Conservation (phyloP, 352 stramenopile genomes). For the Saprolegnia parasitica region DNA sequence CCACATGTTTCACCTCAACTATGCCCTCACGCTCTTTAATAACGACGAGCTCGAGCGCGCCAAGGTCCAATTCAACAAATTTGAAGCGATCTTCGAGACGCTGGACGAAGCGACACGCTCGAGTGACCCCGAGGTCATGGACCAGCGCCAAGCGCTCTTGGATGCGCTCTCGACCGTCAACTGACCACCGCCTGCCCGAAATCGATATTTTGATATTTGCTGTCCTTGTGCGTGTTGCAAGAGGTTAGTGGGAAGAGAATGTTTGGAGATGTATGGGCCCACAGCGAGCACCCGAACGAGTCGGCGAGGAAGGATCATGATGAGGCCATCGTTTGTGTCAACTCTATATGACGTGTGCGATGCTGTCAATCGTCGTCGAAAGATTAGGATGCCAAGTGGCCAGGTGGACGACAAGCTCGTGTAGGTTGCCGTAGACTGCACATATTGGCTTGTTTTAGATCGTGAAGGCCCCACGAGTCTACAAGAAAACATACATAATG, state of each 20-base stretch:
- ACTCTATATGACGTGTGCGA: too few relatives aligned
- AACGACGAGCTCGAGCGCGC: conserved; percentile 85
- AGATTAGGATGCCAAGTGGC: too few relatives aligned
- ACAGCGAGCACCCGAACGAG: too few relatives aligned
- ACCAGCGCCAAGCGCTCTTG: conserved; percentile 61
- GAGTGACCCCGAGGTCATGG: conserved; percentile 59
- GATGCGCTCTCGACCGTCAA: conserved; percentile 12
- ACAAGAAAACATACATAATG: too few relatives aligned
- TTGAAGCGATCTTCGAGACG: conserved; percentile 73
- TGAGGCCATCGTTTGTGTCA: too few relatives aligned
- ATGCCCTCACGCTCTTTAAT: conserved; percentile 85
- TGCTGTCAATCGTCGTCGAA: too few relatives aligned
- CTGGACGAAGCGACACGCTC: conserved; percentile 64
- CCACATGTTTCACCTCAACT: conserved; percentile 86
- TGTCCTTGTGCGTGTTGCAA: neutral
- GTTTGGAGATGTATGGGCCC: too few relatives aligned
- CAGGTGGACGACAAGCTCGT: too few relatives aligned
- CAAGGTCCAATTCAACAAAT: conserved; percentile 78
- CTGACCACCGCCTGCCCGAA: neutral
- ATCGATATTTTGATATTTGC: neutral
- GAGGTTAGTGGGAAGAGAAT: neutral
- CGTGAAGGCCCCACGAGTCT: too few relatives aligned
- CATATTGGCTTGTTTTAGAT: too few relatives aligned
- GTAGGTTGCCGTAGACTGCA: too few relatives aligned
- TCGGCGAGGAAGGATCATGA: too few relatives aligned